phyloP scores from a whole-genome alignment of 164 flowering plant species.

The Chloranthus sessilifolius region DNA sequence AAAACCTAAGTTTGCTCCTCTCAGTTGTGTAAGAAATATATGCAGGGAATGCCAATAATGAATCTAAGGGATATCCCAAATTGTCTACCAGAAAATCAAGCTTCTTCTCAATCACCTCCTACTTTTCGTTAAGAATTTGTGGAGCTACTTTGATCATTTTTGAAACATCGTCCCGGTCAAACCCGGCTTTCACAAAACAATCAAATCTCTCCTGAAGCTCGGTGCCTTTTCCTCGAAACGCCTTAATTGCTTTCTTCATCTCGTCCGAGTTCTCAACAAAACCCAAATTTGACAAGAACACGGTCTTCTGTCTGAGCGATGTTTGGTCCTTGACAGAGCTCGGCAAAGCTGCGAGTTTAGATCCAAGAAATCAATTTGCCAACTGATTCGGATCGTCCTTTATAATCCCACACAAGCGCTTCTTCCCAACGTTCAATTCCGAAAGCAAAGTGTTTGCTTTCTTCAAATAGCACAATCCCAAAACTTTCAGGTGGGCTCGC shows the following conservation, averaged over 20 bases:
- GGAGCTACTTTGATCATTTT: conserved; percentile 50
- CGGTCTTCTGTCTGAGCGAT: conserved; percentile 30
- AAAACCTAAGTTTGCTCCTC: conserved; percentile 44
- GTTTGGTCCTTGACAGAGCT: conserved; percentile 15
- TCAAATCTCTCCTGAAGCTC: conserved; percentile 71
- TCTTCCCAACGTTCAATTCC: conserved; percentile 35
- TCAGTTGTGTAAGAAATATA: conserved; percentile 31
- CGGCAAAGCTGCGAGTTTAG: conserved; percentile 30
- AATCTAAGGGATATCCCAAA: conserved; percentile 46
- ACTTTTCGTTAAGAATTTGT: conserved; percentile 44
- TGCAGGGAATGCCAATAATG: conserved; percentile 42
- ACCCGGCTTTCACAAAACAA: conserved; percentile 55
- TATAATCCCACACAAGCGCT: conserved; percentile 38
- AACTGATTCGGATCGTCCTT: conserved; percentile 46
- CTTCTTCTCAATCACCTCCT: conserved; percentile 38
- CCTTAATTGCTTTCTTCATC: conserved; percentile 46
- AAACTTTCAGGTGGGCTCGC: conserved; percentile 25
- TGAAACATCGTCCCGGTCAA: conserved; percentile 38
- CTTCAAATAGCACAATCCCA: conserved; percentile 49
- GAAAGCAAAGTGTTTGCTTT: conserved; percentile 27
- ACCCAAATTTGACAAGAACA: conserved; percentile 55
- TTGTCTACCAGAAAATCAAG: conserved; percentile 50
- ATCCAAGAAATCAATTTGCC: conserved; percentile 41
- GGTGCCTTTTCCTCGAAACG: conserved; percentile 49
- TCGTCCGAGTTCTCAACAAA: conserved; percentile 40